Percentiles rank a stretch among this genome's conserved stretches.
Evolutionary conservation across 371 early-diverging fungal species (phyloP).

Genomic region (Actinomortierella ambigua): DNA sequence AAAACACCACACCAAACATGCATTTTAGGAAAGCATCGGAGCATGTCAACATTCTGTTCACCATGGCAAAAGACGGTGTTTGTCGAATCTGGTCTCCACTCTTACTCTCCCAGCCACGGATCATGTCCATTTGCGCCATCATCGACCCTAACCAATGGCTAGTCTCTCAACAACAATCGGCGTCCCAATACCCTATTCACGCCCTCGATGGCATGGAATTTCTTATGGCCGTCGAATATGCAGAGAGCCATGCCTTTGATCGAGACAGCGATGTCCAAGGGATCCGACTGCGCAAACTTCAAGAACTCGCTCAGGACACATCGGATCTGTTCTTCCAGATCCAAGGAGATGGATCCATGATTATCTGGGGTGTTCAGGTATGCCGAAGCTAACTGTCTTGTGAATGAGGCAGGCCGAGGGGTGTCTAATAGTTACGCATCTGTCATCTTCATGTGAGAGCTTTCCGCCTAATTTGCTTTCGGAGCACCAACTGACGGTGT

Average conservation of each 20-base stretch:
- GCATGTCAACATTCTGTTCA: slow-evolving; percentile 64
- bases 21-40: slow-evolving; percentile 20
- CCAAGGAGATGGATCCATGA: slow-evolving; percentile 71
- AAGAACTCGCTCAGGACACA: slow-evolving; percentile 71
- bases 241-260: slow-evolving; percentile 35
- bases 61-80: slow-evolving; percentile 73
- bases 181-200: slow-evolving; percentile 55
- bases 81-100: slow-evolving; percentile 82
- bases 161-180: slow-evolving; percentile 53
- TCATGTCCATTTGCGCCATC: slow-evolving; percentile 68
- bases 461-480: slow-evolving; percentile 3
- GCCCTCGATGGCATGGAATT: slow-evolving; percentile 69
- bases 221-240: slow-evolving; percentile 50
- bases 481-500: too few relatives aligned
- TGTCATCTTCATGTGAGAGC: too few relatives aligned
- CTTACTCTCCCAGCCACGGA: slow-evolving; percentile 50
- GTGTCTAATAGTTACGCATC: too few relatives aligned
- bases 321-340: slow-evolving; percentile 80
- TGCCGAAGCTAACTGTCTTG: too few relatives aligned
- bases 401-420: too few relatives aligned
- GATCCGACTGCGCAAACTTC: slow-evolving; percentile 50
- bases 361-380: slow-evolving; percentile 85
- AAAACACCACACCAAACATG: slow-evolving; percentile 8
- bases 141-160: slow-evolving; percentile 75
- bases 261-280: slow-evolving; percentile 20